These are phyloP conservation scores for Saccharomycopsis schoenii DNA, from an alignment of 805 yeast species.

Conservation along the genomic window DNA sequence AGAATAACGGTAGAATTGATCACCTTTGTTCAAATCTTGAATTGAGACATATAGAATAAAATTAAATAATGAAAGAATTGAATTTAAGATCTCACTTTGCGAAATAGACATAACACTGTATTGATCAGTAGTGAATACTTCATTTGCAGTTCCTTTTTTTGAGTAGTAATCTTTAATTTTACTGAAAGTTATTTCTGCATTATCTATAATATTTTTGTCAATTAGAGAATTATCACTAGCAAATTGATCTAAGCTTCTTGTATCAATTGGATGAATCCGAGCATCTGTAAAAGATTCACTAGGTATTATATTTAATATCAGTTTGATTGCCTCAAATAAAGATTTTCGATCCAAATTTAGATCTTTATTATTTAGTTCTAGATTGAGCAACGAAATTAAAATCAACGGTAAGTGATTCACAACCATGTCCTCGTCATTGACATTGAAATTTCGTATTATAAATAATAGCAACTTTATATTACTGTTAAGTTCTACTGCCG, in stretches of 20 bases:
- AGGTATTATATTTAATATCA: conserved; percentile 8
- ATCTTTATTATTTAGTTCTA: not conserved
- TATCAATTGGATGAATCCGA: not conserved
- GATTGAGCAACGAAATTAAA: conserved; percentile 27
- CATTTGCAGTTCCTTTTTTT: not conserved
- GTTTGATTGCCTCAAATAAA: conserved; percentile 3
- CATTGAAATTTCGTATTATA: conserved; percentile 54
- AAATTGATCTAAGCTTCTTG: not conserved
- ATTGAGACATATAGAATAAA: not conserved
- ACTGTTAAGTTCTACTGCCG: conserved; percentile 17
- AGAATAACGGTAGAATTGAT: conserved; percentile 5
- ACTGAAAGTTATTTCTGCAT: not conserved
- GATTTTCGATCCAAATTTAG: not conserved
- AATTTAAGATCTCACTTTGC: not conserved
- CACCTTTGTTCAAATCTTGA: not conserved
- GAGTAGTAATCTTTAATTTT: not conserved
- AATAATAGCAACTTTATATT: conserved; percentile 45
- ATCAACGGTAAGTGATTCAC: conserved; percentile 67
- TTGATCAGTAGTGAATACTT: not conserved
- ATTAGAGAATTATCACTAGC: not conserved
- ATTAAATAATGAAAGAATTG: not conserved
- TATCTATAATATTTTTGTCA: not conserved
- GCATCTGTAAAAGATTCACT: conserved; percentile 1
- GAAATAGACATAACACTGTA: not conserved
- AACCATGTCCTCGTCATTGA: conserved; percentile 82